Evolutionary conservation across 495 filamentous ascomycete species (phyloP), one percentile per base, ranked within the genome.

Genomic region (Rusavskia elegans): DNA sequence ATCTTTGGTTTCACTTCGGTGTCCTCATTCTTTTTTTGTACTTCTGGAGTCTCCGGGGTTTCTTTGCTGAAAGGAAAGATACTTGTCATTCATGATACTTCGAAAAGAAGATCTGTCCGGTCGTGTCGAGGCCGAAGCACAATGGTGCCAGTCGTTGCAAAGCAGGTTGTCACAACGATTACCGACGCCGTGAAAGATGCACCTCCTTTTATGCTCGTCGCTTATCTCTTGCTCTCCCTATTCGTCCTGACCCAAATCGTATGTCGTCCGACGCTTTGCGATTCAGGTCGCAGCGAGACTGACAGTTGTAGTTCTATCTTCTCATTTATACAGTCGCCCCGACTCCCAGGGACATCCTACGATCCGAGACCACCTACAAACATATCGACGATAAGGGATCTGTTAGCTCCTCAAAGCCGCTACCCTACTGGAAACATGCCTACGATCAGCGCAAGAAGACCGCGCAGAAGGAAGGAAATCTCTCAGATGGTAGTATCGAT

Each of bases 281-380:
- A 35, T 8, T 35, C 32, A 10, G 13, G 2, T 35, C 13, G 13
- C 32, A 35, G 8, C 32, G 2, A 35, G 13, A 35, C 32, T 35
- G 2, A 35, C 32, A 35, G 6, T 11, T 32, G 7, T 42, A 89
- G 87, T 68, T 84, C 60, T 93, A 88, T 65, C 55, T 81, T 50
- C 62, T 75, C 48, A 73, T 96, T 52, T 80, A 75, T 58, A 60
- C 87, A 55, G 71, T 89, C 63, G 89, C 90, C 13, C 89, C 89
- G 23, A 75, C 80, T 25, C 92, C 92, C 2, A 87, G 92, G 42
- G 67, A 71, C 10, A 74, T 86, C 3, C 71, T 79, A 21, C 69
- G 71, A n/a, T 86, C 85, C 48, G 92, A 98, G 67, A 89, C 88
- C 65, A 80, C 73, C n/a, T 97, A 87, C 70, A 76, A 78, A 30